Conservation (phyloP, 2,329 filamentous ascomycete species). For the Aspergillus luchuensis region DNA sequence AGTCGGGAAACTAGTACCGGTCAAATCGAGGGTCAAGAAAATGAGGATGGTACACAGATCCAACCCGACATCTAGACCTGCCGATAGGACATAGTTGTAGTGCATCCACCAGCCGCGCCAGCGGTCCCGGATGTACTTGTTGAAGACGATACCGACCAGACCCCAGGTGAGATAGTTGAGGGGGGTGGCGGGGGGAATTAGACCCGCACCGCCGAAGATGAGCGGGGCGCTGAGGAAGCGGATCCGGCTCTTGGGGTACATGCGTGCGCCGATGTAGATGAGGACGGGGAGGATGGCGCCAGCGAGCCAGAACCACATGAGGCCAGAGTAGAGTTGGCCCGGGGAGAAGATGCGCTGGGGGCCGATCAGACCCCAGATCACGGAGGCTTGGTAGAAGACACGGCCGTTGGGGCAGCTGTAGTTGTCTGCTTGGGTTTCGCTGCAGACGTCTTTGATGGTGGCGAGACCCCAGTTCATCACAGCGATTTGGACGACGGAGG, state of each 20-base stretch:
- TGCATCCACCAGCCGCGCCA: slow-evolving; percentile 74
- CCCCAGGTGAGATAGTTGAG: slow-evolving; percentile 74
- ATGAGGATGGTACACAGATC: slow-evolving; percentile 68
- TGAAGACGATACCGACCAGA: slow-evolving; percentile 67
- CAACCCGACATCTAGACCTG: slow-evolving; percentile 69
- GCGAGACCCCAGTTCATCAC: slow-evolving; percentile 50
- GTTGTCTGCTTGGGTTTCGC: slow-evolving; percentile 59
- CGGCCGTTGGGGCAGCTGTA: slow-evolving; percentile 60
- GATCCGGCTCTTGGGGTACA: slow-evolving; percentile 62
- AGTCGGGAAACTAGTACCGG: slow-evolving; percentile 54
- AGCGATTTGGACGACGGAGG: slow-evolving; percentile 52
- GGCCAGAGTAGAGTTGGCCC: slow-evolving; percentile 61
- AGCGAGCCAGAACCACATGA: slow-evolving; percentile 73
- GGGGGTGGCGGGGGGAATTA: slow-evolving; percentile 69
- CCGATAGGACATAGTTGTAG: slow-evolving; percentile 76
- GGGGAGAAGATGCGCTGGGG: slow-evolving; percentile 69
- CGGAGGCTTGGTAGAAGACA: slow-evolving; percentile 68
- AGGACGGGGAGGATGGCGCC: slow-evolving; percentile 64
- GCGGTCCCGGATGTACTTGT: slow-evolving; percentile 65
- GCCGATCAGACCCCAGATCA: slow-evolving; percentile 74
- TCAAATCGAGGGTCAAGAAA: slow-evolving; percentile 68
- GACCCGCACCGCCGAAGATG: slow-evolving; percentile 65
- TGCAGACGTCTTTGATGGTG: slow-evolving; percentile 67
- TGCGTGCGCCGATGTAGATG: slow-evolving; percentile 63
- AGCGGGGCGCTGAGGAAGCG: slow-evolving; percentile 69